phyloP scores from a whole-genome alignment of 495 filamentous ascomycete species.

The Penicillium bialowiezense region DNA sequence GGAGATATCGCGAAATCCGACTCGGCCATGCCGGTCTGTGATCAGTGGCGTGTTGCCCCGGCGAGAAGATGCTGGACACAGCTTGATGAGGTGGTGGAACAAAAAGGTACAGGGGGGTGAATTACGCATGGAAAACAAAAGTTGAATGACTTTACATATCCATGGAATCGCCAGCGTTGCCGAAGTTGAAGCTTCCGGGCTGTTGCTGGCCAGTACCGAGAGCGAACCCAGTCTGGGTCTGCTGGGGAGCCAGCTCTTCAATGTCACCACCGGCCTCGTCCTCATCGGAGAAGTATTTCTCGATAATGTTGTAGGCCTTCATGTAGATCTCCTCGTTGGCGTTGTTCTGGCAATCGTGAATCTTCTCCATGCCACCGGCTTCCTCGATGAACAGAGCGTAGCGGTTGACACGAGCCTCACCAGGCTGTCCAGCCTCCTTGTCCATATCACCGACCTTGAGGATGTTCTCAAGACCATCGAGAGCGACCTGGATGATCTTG shows the following conservation, averaged over 20 bases:
- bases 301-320: slow-evolving; percentile 99
- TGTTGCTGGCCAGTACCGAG: slow-evolving; percentile 77
- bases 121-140: slow-evolving; percentile 1
- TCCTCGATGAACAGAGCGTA: slow-evolving; percentile 99
- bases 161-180: slow-evolving; percentile 90
- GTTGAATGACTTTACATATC: slow-evolving; percentile 74
- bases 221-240: slow-evolving; percentile 73
- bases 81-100: not conserved
- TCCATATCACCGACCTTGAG: slow-evolving; percentile 99
- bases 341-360: slow-evolving; percentile 99
- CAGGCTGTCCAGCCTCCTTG: slow-evolving; percentile 72
- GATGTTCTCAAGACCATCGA: slow-evolving; percentile 98
- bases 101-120: not conserved
- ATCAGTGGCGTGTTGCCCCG: not conserved
- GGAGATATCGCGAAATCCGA: not conserved
- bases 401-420: slow-evolving; percentile 82
- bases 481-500: slow-evolving; percentile 99
- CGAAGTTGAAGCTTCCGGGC: slow-evolving; percentile 85
- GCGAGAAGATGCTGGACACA: slow-evolving; percentile 3
- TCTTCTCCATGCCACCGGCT: slow-evolving; percentile 99
- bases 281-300: slow-evolving; percentile 99
- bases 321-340: slow-evolving; percentile 99
- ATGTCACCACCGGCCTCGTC: slow-evolving; percentile 81
- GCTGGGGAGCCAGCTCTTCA: slow-evolving; percentile 64
- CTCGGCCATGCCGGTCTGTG: not conserved